A percentile compares a stretch with the other conserved stretches of the same genome.
Conservation (phyloP, 2,329 filamentous ascomycete genomes). For the Talaromyces sp. region DNA sequence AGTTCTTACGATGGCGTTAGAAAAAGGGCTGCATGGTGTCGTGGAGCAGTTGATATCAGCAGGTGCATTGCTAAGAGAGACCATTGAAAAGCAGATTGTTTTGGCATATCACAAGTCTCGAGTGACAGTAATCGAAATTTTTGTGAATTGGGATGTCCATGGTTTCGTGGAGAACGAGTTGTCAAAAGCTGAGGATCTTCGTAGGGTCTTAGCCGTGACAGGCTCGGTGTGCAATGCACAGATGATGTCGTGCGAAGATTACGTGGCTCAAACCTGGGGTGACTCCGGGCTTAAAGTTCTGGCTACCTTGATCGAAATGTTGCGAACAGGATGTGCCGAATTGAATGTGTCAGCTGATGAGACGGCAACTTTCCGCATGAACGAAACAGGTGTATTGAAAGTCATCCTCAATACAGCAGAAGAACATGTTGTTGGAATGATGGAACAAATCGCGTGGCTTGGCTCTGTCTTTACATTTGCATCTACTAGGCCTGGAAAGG, state of each 20-base stretch:
- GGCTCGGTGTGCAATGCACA: background rate
- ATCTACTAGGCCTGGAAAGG: too few species aligned
- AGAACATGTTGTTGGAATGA: background rate
- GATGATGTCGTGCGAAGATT: slow-evolving; percentile 2
- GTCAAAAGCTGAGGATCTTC: background rate
- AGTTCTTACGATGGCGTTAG: background rate
- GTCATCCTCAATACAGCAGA: background rate
- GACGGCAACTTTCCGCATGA: too few species aligned
- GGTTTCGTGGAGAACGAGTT: background rate
- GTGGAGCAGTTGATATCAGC: background rate
- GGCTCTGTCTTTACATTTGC: background rate
- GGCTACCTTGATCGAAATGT: background rate
- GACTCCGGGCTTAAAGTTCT: background rate
- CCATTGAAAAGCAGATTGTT: background rate
- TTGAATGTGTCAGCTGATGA: background rate
- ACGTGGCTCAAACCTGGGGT: background rate
- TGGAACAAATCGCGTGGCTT: slow-evolving; percentile 9
- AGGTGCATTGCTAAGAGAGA: background rate
- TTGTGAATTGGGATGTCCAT: background rate
- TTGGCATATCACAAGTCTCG: background rate
- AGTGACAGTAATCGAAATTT: background rate
- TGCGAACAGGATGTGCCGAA: background rate
- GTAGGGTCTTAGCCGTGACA: background rate
- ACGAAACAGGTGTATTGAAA: background rate
- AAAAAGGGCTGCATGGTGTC: background rate